Base-by-base conservation (phyloP, 768 basidiomycete genomes). In the Guyanaporus albipodus region DNA sequence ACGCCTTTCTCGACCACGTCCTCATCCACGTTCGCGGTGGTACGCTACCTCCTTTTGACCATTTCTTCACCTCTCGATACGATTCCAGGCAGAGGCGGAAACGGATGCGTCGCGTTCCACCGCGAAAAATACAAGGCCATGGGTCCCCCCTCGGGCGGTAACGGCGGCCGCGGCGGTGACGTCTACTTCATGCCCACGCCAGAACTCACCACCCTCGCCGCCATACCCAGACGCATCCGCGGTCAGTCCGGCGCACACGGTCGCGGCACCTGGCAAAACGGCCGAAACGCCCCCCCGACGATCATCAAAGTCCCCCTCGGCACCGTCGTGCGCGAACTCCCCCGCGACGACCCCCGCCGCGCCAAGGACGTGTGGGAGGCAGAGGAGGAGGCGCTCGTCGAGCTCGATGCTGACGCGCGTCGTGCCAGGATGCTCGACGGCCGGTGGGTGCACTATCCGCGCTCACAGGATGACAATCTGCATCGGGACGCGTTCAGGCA, bases 101-200 rank as follows among this genome's bases (percentile, higher is more conserved):
- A 91, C 46, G 95, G 95, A 19, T 90, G 92, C 52, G 90, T 87
- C 19, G 93, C 95, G 6, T 96, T 97, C 58, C 87, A 93, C 59
- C 82, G 91, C 47, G 91, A 95, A 69, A 90, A 91, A 61, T 91
- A 78, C 67, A 80, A 80, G 46, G 79, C 85, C 1, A 78, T 81
- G 50, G 91, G 91, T 0, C 91, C 93, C 1, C 92, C 95, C 0
- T 94, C 92, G 9, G 95, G 95, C 1, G 95, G 94, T 1, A 87
- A 88, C 49, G 95, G 95, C 14, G 95, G 93, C 3, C 76, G 77
- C 37, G 95, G 94, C 22, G 92, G 90, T 4, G 83, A 87, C 57
- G 82, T 98, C 26, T 91, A 91, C 62, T 76, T 98, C 55, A 68
- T 82, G 27, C 89, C 95, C 0, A 85, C 87, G 0, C 75, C 85